Base-by-base conservation (phyloP, 2,329 filamentous ascomycete species). In the Ascochyta viciae-villosae region DNA sequence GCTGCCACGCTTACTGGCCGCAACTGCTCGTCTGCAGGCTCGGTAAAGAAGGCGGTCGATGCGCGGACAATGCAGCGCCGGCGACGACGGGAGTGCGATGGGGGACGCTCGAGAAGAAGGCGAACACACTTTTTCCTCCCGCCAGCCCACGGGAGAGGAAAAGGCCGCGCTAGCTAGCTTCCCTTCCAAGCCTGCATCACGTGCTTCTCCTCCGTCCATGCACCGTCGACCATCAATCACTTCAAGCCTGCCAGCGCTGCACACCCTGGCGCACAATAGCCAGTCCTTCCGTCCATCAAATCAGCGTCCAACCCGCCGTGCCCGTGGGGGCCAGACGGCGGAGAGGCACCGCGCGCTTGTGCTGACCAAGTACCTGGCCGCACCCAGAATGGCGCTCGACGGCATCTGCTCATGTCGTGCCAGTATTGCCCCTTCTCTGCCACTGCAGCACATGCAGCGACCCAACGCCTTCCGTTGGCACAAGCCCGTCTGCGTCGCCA, bases 401-500 rank as follows among this genome's bases (percentile, higher is more conserved):
- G 50, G 34, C 39, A n/a, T 40, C 43, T 46, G 44, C 42, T 51
- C 8, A 49, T 48, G 52, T n/a, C 23, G 39, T 47, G 45, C 27
- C 54, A 43, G 52, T 51, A 40, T 33, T 54, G 45, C 42, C 40
- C 29, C 38, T 46, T 50, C 41, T 47, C 38, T 54, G 44, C 45
- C 37, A 50, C 33, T 50, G 43, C 47, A n/a, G 34, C 43, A 42
- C 52, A 56, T 57, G 60, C 60, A 55, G 24, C 24, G 24, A 26
- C 24, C 3, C 22, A 48, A 64, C 60, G 60, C 60, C 50, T 54
- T 55, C 40, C 54, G 38, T 53, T 48, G 39, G 31, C 43, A 49
- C 54, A 52, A 57, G 47, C 34, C 61, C 24, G 47, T 54, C 49
- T 62, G 55, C 55, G 41, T 58, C 46, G 51, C 55, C 57, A 45